Conservation (phyloP, 768 basidiomycete species). For the Amanita fuliginea region DNA sequence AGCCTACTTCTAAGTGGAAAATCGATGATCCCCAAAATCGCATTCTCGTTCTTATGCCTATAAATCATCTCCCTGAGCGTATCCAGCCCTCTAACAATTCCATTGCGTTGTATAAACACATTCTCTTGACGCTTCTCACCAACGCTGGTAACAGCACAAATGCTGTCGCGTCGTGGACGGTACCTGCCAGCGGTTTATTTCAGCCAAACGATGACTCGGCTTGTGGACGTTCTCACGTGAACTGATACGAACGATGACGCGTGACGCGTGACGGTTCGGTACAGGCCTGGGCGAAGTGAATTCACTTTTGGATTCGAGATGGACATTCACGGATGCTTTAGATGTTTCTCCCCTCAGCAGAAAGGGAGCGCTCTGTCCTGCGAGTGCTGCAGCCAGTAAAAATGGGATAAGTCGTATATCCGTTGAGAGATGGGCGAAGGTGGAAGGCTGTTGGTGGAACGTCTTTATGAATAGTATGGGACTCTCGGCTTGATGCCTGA, state of each 20-base stretch:
- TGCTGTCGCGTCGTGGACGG: slow-evolving; percentile 26
- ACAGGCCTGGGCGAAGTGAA: slow-evolving; percentile 19
- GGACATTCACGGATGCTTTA: no score
- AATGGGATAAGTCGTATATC: not conserved
- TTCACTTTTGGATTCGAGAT: not conserved
- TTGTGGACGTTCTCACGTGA: slow-evolving; percentile 48
- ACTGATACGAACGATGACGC: slow-evolving; percentile 22
- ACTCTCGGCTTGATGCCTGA: not conserved
- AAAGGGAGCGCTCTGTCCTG: slow-evolving; percentile 10
- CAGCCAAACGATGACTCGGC: slow-evolving; percentile 22
- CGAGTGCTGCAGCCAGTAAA: not conserved
- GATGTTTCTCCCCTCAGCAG: slow-evolving; percentile 17
- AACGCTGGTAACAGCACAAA: slow-evolving; percentile 35
- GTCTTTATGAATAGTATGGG: not conserved
- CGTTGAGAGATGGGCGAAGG: not conserved
- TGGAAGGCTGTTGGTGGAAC: not conserved
- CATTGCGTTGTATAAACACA: slow-evolving; percentile 42
- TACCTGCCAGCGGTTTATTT: slow-evolving; percentile 27
- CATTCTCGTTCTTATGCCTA: slow-evolving; percentile 52
- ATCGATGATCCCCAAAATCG: slow-evolving; percentile 70
- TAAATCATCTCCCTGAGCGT: slow-evolving; percentile 53
- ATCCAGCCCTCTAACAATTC: slow-evolving; percentile 24
- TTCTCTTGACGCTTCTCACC: slow-evolving; percentile 44
- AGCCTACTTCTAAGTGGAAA: slow-evolving; percentile 72
- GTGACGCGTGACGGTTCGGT: slow-evolving; percentile 38